Conservation (phyloP, 1,284 basidiomycete genomes). For the Ganoderma sp. region DNA sequence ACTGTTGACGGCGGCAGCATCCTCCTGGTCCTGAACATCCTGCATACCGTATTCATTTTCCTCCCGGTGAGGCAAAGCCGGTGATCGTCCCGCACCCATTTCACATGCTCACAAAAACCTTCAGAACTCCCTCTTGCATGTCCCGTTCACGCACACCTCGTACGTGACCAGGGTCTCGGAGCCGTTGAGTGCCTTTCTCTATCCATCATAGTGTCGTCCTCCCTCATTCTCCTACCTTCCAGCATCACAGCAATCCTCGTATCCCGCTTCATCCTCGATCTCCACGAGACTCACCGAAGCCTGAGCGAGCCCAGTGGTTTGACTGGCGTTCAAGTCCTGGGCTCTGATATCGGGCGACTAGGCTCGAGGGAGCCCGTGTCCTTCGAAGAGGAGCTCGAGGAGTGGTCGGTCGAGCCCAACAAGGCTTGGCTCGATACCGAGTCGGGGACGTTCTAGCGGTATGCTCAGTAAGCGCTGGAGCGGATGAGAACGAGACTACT, state of each 20-base stretch:
- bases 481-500: no score
- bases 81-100: no score
- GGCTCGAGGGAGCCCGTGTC: neutral
- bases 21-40: neutral
- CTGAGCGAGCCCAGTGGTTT: no score
- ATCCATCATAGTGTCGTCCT: neutral
- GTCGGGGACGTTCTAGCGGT: no score
- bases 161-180: slow-evolving; percentile 1
- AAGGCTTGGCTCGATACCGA: neutral
- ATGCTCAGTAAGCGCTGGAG: no score
- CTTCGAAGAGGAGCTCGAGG: neutral
- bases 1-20: neutral
- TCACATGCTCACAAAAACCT: neutral
- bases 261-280: slow-evolving; percentile 3
- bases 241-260: neutral
- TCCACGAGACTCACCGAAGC: neutral
- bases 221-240: neutral
- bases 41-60: slow-evolving; percentile 1
- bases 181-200: neutral
- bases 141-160: neutral
- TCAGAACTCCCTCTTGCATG: neutral
- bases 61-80: neutral
- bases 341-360: neutral
- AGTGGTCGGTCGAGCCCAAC: neutral
- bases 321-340: neutral